phyloP scores from a whole-genome alignment of 129 eudicot genomes.

The Flaveria linearis region DNA sequence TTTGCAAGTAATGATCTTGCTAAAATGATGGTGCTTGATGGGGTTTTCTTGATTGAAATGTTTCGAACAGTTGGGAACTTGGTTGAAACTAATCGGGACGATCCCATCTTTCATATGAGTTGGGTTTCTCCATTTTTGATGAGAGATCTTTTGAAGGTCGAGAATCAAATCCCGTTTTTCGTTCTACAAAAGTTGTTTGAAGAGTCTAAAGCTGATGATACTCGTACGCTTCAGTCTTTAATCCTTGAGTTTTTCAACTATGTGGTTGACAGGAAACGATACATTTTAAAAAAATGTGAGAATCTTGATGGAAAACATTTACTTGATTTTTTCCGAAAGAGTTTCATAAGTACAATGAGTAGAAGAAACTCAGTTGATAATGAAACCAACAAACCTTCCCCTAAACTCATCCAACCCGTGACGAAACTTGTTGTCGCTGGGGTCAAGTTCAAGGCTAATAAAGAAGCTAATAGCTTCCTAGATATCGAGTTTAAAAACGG shows the following conservation, averaged over 20 bases:
- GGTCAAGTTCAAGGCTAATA: conserved; percentile 29
- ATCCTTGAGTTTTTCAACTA: conserved; percentile 37
- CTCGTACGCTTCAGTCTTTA: conserved; percentile 30
- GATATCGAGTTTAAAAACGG: conserved; percentile 36
- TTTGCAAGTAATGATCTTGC: conserved; percentile 32
- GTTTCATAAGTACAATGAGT: conserved; percentile 6
- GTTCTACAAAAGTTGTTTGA: conserved; percentile 32
- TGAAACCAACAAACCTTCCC: not conserved
- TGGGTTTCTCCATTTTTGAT: conserved; percentile 39
- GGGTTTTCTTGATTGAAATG: conserved; percentile 37
- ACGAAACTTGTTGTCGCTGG: conserved; percentile 29
- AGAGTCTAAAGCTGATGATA: not conserved
- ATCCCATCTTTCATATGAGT: conserved; percentile 38
- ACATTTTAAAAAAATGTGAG: not conserved
- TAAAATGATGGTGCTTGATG: conserved; percentile 49
- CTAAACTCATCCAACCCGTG: conserved; percentile 37
- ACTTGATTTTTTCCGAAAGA: conserved; percentile 36
- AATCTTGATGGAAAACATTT: conserved; percentile 35
- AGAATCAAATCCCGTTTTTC: conserved; percentile 43
- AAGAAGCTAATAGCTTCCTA: conserved; percentile 28
- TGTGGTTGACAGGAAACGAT: not conserved
- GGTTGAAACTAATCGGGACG: conserved; percentile 12
- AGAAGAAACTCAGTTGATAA: too few relatives aligned
- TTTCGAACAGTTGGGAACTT: conserved; percentile 35
- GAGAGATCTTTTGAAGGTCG: conserved; percentile 41